Base-by-base conservation (phyloP, 805 yeast species). In the Spathaspora girioi region DNA sequence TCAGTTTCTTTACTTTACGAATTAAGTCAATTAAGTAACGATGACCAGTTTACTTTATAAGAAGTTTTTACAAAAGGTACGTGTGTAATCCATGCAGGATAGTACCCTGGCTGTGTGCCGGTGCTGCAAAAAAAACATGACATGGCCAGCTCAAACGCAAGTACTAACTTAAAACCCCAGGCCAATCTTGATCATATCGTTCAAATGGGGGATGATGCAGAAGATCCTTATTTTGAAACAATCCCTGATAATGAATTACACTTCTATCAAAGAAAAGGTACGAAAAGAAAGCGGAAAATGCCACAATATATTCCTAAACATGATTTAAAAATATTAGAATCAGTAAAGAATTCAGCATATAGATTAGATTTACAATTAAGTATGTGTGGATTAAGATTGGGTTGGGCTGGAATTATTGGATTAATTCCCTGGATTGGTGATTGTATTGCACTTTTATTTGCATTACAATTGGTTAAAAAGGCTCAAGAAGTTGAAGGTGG, bases 341-440 rank as follows among this genome's bases (percentile, higher is more conserved):
- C 71, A 1, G 72, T 73, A 41, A 72, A 68, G 54, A 54, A 65
- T 11, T 63, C 62, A 50, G 77, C 78, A 9, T 72, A 73, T 51
- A 56, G 74, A 19, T 59, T 71, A 41, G 78, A 73, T 54, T 60
- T 73, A 47, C 76, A 68, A 53, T 61, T 73, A 54, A 66, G 72
- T 48, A 20, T 71, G 14, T 71, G 77, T 56, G 78, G 78, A 3
- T 47, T 68, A 3, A 58, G 77, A 42, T 48, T 72, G 8, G 78
- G 78, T 4, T 72, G 76, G 77, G 73, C 77, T 0, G 77, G 73
- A 1, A 49, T 73, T 29, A 68, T 73, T 47, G 77, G 77, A 6
- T 57, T 73, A 12, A 56, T 73, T 48, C 78, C 78, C 1, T 70
- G 76, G 75, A 54, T 72, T 26, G 78, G 78, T 2, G 73, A 71